Conservation (phyloP, 768 basidiomycete genomes). For the Tulasnella sp. region DNA sequence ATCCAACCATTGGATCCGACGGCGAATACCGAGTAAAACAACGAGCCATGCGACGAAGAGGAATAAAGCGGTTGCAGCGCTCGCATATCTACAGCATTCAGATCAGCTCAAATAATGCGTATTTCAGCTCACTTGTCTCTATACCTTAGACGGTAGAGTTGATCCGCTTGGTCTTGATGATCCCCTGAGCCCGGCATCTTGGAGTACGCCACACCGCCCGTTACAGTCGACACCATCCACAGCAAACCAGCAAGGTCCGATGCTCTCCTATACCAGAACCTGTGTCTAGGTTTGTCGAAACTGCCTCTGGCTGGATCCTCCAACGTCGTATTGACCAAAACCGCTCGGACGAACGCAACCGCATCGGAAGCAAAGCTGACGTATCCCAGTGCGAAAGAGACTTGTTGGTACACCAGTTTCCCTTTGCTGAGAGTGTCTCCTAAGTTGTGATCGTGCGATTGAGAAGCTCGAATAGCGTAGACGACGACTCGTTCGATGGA, state of each 20-base stretch:
- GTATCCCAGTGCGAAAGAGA: slow-evolving; percentile 5
- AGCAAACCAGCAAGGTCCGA: background rate
- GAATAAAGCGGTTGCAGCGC: background rate
- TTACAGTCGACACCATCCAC: background rate
- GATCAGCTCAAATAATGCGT: background rate
- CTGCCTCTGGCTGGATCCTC: background rate
- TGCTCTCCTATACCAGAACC: background rate
- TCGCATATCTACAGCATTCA: background rate
- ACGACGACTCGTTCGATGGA: slow-evolving; percentile 30
- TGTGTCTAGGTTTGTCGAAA: background rate
- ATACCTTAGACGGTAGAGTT: background rate
- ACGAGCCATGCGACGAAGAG: background rate
- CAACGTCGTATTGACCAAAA: slow-evolving; percentile 8
- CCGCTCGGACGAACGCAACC: background rate
- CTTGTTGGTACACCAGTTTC: background rate
- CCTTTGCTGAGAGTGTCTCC: background rate
- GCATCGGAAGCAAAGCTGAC: background rate
- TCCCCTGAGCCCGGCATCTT: background rate
- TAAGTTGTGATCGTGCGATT: background rate
- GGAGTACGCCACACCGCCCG: background rate
- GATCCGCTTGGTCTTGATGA: background rate
- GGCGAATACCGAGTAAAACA: background rate
- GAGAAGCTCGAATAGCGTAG: slow-evolving; percentile 3
- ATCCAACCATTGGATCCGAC: background rate
- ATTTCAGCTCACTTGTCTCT: background rate